These are phyloP conservation scores for Triticum dicoccoides DNA, from an alignment of 176 grass and related monocot genomes.

Conservation along the genomic window DNA sequence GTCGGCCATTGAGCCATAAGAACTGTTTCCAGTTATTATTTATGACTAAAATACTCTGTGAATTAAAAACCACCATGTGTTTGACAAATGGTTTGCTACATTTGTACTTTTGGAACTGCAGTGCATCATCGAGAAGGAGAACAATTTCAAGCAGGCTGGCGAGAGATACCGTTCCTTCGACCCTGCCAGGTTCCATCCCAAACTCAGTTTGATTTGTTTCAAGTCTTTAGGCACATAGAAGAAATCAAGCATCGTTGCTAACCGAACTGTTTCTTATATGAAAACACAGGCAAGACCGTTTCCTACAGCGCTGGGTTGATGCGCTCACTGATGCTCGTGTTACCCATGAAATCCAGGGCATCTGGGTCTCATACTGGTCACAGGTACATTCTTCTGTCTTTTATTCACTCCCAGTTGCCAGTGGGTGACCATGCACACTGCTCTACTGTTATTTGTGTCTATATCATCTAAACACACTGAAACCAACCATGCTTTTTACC, in stretches of 20 bases:
- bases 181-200: constrained; percentile 52
- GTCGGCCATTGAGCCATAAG: too few species aligned
- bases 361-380: constrained; percentile 85
- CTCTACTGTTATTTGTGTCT: background rate
- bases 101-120: constrained; percentile 29
- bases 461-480: background rate
- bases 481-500: background rate
- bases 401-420: background rate
- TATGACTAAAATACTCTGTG: too few species aligned
- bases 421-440: background rate
- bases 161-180: constrained; percentile 82
- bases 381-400: constrained; percentile 33
- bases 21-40: too few species aligned
- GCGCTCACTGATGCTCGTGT: constrained; percentile 59
- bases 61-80: background rate
- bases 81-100: background rate
- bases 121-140: constrained; percentile 79
- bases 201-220: background rate
- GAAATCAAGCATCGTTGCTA: background rate
- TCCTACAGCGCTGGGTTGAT: constrained; percentile 68
- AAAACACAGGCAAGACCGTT: constrained; percentile 70
- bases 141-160: constrained; percentile 89
- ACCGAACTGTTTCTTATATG: background rate
- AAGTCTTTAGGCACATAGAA: background rate
- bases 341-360: constrained; percentile 64